A percentile compares a stretch with the other conserved stretches of the same genome.
Evolutionary conservation across 2,329 filamentous ascomycete genomes (phyloP).

Genomic region (Alternaria ethzedia): DNA sequence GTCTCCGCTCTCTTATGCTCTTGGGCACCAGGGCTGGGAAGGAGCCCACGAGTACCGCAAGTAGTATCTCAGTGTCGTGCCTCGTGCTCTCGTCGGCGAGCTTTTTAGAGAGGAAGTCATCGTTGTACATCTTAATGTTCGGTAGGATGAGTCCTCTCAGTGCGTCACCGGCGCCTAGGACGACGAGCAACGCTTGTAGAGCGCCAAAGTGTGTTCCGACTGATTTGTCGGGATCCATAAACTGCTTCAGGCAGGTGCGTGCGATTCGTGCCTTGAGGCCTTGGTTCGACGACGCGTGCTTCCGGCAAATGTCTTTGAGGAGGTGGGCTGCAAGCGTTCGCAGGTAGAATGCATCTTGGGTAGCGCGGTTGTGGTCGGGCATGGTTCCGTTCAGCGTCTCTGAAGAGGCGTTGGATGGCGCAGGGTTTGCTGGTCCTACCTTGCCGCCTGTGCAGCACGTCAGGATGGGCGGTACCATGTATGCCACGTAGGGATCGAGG

Average conservation of each 20-base stretch:
- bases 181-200: slow-evolving; percentile 76
- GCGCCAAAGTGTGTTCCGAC: slow-evolving; percentile 89
- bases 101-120: slow-evolving; percentile 64
- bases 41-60: slow-evolving; percentile 63
- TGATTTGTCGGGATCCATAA: slow-evolving; percentile 84
- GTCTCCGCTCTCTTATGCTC: slow-evolving; percentile 38
- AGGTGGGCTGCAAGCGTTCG: slow-evolving; percentile 85
- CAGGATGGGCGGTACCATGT: slow-evolving; percentile 82
- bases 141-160: slow-evolving; percentile 67
- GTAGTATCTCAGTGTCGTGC: slow-evolving; percentile 66
- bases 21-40: slow-evolving; percentile 56
- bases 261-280: slow-evolving; percentile 87
- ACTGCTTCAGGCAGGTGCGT: slow-evolving; percentile 89
- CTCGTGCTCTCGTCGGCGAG: slow-evolving; percentile 58
- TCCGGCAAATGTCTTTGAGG: slow-evolving; percentile 77
- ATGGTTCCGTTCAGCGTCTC: slow-evolving; percentile 49
- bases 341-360: slow-evolving; percentile 72
- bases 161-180: slow-evolving; percentile 74
- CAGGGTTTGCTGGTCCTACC: slow-evolving; percentile 65
- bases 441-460: slow-evolving; percentile 89
- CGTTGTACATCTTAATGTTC: slow-evolving; percentile 67
- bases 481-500: slow-evolving; percentile 70
- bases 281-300: slow-evolving; percentile 80
- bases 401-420: slow-evolving; percentile 59
- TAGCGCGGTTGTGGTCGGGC: slow-evolving; percentile 23